Percentiles rank a stretch among this genome's conserved stretches.
Conservation (phyloP, 768 basidiomycete genomes). For the Lentinus brumalis region DNA sequence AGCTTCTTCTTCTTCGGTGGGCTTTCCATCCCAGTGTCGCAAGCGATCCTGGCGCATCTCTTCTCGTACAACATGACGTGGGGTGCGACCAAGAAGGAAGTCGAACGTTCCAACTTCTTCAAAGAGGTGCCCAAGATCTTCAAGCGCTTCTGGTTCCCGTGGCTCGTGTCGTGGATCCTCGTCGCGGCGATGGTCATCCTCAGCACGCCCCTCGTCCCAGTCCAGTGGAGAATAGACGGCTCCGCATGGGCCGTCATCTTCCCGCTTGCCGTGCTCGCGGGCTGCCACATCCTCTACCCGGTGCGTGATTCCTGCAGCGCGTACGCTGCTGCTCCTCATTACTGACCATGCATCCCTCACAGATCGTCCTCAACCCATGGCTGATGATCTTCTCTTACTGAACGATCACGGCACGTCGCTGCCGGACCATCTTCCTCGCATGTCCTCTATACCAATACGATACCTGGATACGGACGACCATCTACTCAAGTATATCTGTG, state of each 20-base stretch:
- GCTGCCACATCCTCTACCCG: constrained; percentile 76
- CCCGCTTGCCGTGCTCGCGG: constrained; percentile 67
- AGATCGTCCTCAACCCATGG: constrained; percentile 89
- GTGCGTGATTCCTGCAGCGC: constrained; percentile 42
- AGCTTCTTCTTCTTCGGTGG: constrained; percentile 84
- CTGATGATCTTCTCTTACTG: constrained; percentile 78
- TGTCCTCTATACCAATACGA: constrained; percentile 18
- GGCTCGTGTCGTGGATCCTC: constrained; percentile 53
- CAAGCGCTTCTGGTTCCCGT: constrained; percentile 74
- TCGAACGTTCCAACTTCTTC: constrained; percentile 89
- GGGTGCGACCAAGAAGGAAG: constrained; percentile 82
- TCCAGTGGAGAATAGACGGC: constrained; percentile 64
- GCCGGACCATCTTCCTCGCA: not conserved
- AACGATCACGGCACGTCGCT: constrained; percentile 6
- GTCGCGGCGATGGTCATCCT: constrained; percentile 64
- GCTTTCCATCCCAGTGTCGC: constrained; percentile 67
- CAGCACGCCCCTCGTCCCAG: constrained; percentile 52
- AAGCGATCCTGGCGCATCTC: constrained; percentile 66
- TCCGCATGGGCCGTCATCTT: constrained; percentile 73
- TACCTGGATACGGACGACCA: constrained; percentile 16
- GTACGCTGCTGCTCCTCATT: too few relatives aligned
- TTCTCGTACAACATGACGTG: constrained; percentile 80
- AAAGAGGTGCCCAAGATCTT: constrained; percentile 84
- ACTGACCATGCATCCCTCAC: not conserved
- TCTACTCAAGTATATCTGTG: constrained; percentile 2